Base-by-base conservation (phyloP, 208 protist genomes). In the Leishmania arabica region DNA sequence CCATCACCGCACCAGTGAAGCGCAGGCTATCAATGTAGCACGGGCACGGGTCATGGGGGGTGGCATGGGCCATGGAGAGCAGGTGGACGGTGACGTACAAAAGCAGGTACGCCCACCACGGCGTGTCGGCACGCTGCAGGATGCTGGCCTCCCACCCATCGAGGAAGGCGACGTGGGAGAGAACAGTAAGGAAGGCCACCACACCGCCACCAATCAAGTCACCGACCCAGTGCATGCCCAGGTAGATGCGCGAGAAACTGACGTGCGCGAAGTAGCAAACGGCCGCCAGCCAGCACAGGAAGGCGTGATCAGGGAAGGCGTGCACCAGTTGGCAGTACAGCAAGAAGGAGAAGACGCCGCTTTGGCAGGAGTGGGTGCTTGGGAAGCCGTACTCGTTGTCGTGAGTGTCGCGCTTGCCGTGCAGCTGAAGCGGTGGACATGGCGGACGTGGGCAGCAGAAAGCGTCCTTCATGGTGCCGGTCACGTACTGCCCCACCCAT, bases 181-280 rank as follows among this genome's bases (percentile, higher is more conserved):
- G 80, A 54, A 95, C 80, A 66, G 85, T 82, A 13, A 89, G 7
- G 34, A 89, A 64, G 37, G 87, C 92, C 13, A 88, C 81, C 47
- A 77, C 37, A 83, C 81, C 85, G 37, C 92, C 92, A 54, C 86
- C 81, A 19, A 95, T 77, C 15, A 95, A 70, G 80, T 95, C 92
- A 1, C 84, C 92, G n/a, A 89, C 70, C 91, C 92, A 95, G 80
- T 95, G 92, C 90, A 95, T 94, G 56, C 90, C 92, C 5, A 95
- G 84, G 77, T 91, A 92, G 37, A 95, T 70, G 42, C 92, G 85
- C 17, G 90, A 94, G 54, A 91, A 82, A 76, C 84, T 86, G 11
- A 94, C 91, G 72, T 94, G 88, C 34, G 87, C 40, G 17, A 86
- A 84, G 83, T 82, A 93, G 69, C 73, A 78, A 8, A 88, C 49